Conservation (phyloP, 495 filamentous ascomycete genomes). For the Melanomma pulvis-pyrius region DNA sequence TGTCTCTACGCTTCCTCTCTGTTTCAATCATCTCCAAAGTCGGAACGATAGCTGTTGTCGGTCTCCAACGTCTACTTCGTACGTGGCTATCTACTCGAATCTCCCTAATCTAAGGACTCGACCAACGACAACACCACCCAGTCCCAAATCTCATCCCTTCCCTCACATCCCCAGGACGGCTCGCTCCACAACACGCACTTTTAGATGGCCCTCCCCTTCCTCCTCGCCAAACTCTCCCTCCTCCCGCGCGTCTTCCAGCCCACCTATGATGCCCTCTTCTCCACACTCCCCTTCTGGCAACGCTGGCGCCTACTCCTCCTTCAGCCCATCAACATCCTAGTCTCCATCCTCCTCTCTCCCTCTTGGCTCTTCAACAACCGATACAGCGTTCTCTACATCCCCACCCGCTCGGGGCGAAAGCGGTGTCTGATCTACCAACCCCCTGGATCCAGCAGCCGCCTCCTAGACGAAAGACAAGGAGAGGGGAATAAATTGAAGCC, state of each 20-base stretch:
- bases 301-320: slow-evolving; percentile 35
- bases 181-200: neutral
- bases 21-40: no score
- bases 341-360: slow-evolving; percentile 4
- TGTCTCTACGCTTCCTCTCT: no score
- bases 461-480: neutral
- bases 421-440: slow-evolving; percentile 29
- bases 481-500: slow-evolving; percentile 35
- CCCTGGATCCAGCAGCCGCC: neutral
- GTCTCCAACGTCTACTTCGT: no score
- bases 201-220: slow-evolving; percentile 8
- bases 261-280: slow-evolving; percentile 22
- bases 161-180: no score
- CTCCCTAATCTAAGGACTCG: no score
- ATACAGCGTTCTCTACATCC: slow-evolving; percentile 19
- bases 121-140: no score
- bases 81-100: no score
- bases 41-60: no score
- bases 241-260: slow-evolving; percentile 22
- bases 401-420: slow-evolving; percentile 4
- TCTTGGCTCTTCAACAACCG: slow-evolving; percentile 16
- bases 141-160: no score
- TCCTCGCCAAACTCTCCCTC: slow-evolving; percentile 16
- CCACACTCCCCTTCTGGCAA: slow-evolving; percentile 16
- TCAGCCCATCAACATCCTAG: slow-evolving; percentile 25